Conservation (phyloP, 306 rosid genomes). For the Trichosanthes truncata region DNA sequence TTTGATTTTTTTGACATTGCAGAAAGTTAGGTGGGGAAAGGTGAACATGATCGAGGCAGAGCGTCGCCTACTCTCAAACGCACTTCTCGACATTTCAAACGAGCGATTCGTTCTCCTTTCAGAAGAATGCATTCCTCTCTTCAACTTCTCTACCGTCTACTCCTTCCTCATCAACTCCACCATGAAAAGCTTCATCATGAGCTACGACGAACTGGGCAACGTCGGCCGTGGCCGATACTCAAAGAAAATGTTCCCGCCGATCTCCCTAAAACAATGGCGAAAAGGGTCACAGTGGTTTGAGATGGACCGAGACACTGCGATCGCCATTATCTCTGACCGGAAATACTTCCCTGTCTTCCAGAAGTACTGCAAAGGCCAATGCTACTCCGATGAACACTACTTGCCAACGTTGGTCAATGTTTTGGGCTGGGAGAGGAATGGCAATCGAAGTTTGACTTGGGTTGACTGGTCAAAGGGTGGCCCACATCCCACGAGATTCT, state of each 20-base stretch:
- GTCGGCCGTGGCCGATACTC: conserved; percentile 19
- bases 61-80: conserved; percentile 32
- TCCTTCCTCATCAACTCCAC: conserved; percentile 25
- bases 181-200: conserved; percentile 21
- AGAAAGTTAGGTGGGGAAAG: conserved; percentile 33
- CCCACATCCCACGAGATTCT: conserved; percentile 14
- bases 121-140: conserved; percentile 31
- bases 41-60: conserved; percentile 28
- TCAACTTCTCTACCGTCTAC: conserved; percentile 32
- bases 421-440: background rate
- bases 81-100: conserved; percentile 39
- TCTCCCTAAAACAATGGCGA: conserved; percentile 20
- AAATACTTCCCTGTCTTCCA: conserved; percentile 13
- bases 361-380: conserved; percentile 7
- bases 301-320: conserved; percentile 14
- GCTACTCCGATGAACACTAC: conserved; percentile 25
- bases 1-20: background rate
- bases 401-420: conserved; percentile 21
- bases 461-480: conserved; percentile 27
- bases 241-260: conserved; percentile 1
- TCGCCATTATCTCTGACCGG: conserved; percentile 12
- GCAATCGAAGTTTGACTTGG: conserved; percentile 21
- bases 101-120: conserved; percentile 36
- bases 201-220: conserved; percentile 14
- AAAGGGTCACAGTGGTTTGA: conserved; percentile 28